phyloP scores from a whole-genome alignment of 106 monocot genomes.

The Phalaenopsis aphrodite region DNA sequence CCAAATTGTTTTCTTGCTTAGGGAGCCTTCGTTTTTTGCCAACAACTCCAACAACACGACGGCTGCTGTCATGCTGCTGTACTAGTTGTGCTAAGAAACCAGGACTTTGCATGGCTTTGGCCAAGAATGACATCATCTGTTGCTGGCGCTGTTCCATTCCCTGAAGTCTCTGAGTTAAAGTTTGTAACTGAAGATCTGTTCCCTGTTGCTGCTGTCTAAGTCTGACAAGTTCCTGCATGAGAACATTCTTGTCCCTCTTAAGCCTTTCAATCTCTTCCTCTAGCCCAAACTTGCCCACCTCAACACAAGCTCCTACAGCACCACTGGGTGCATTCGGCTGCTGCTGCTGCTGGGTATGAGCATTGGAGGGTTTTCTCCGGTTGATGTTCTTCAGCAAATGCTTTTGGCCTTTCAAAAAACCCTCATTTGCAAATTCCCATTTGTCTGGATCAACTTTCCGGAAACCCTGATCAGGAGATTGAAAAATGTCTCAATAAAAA shows the following conservation, averaged over 20 bases:
- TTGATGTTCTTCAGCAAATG: constrained; percentile 43
- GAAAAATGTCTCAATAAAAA: neutral
- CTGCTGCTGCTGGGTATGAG: constrained; percentile 11
- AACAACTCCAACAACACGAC: constrained; percentile 11
- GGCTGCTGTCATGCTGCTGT: constrained; percentile 25
- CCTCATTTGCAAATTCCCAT: constrained; percentile 70
- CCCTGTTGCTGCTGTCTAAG: constrained; percentile 52
- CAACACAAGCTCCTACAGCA: constrained; percentile 32
- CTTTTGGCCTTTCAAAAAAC: constrained; percentile 47
- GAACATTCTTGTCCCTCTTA: constrained; percentile 58
- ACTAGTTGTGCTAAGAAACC: constrained; percentile 25
- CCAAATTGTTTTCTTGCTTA: constrained; percentile 18
- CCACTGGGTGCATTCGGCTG: constrained; percentile 12
- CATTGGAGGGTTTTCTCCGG: constrained; percentile 28
- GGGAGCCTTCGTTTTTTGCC: constrained; percentile 47
- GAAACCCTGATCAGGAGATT: constrained; percentile 32
- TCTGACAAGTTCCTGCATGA: constrained; percentile 58
- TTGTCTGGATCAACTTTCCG: constrained; percentile 50
- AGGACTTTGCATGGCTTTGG: constrained; percentile 35
- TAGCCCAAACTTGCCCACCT: constrained; percentile 56
- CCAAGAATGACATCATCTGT: constrained; percentile 39
- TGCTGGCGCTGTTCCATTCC: constrained; percentile 55
- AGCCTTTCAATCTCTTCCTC: constrained; percentile 52
- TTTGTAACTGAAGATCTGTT: constrained; percentile 27
- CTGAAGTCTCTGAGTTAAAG: constrained; percentile 27